Conservation (phyloP, 1,139 yeast species). For the Yamadazyma kanchanaburiensis region DNA sequence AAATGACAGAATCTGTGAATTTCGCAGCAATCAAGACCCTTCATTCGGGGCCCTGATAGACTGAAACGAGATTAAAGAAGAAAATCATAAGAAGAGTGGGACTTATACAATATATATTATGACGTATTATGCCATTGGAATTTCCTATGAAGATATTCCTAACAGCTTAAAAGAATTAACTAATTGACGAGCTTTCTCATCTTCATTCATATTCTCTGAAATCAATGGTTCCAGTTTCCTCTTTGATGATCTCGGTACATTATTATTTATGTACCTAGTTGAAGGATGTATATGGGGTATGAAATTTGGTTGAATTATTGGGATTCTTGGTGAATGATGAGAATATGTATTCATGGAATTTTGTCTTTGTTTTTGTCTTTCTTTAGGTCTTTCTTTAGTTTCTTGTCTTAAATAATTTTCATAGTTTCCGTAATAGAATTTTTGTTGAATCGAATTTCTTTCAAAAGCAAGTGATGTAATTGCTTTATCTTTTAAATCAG, state of each 20-base stretch:
- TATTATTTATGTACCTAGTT: slow-evolving; percentile 12
- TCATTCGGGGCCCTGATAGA: neutral
- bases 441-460: slow-evolving; percentile 32
- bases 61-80: too few relatives aligned
- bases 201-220: slow-evolving; percentile 17
- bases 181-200: slow-evolving; percentile 28
- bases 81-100: too few relatives aligned
- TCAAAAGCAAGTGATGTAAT: slow-evolving; percentile 32
- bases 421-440: slow-evolving; percentile 24
- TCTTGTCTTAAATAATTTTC: neutral
- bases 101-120: too few relatives aligned
- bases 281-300: slow-evolving; percentile 16
- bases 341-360: neutral
- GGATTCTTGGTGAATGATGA: slow-evolving; percentile 12
- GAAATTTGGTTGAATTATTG: slow-evolving; percentile 14
- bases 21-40: neutral
- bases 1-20: neutral
- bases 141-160: slow-evolving; percentile 14
- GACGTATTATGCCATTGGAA: too few relatives aligned
- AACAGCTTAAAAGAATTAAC: slow-evolving; percentile 23
- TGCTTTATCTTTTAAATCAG: slow-evolving; percentile 13
- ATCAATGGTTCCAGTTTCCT: slow-evolving; percentile 5
- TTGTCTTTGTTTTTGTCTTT: neutral
- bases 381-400: neutral
- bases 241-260: slow-evolving; percentile 9